These are phyloP conservation scores for Aspergillus arachidicola DNA, from an alignment of 2,329 filamentous ascomycete species.

Conservation along the genomic window DNA sequence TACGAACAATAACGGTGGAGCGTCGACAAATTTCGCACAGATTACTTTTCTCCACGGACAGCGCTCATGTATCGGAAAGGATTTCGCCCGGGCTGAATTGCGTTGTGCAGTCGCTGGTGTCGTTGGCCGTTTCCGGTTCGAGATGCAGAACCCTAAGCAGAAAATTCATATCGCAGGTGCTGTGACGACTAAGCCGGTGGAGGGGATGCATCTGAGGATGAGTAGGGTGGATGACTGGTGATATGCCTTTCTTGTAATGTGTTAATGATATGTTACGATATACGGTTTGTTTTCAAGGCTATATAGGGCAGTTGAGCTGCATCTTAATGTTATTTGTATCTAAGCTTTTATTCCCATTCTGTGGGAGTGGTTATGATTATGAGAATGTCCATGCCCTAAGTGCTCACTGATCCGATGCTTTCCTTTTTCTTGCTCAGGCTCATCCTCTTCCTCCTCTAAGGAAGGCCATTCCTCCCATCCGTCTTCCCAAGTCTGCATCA, in stretches of 20 bases:
- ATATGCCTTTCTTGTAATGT: not conserved
- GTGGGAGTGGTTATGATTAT: conserved; percentile 19
- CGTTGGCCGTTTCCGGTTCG: conserved; percentile 38
- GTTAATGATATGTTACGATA: conserved; percentile 8
- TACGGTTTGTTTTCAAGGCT: not conserved
- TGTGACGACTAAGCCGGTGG: conserved; percentile 43
- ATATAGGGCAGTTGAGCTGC: not conserved
- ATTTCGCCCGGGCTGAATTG: conserved; percentile 47
- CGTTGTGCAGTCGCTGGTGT: conserved; percentile 43
- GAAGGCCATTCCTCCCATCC: conserved; percentile 60
- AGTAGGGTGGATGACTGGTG: conserved; percentile 37
- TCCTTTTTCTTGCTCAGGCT: conserved; percentile 15
- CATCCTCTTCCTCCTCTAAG: conserved; percentile 29
- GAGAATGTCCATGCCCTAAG: conserved; percentile 24
- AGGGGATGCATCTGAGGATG: conserved; percentile 43
- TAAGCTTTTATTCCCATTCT: not conserved
- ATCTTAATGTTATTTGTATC: not conserved
- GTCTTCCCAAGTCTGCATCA: conserved; percentile 60
- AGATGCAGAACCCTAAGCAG: conserved; percentile 41
- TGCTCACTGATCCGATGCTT: conserved; percentile 37
- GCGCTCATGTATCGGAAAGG: conserved; percentile 43
- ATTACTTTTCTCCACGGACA: conserved; percentile 46
- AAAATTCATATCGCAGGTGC: conserved; percentile 39
- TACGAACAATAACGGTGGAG: conserved; percentile 57
- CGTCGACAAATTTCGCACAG: conserved; percentile 41